Percentiles rank a stretch among this genome's conserved stretches.
Conservation (phyloP, 192 early-diverging fungal species). For the Umbelopsis sp. region DNA sequence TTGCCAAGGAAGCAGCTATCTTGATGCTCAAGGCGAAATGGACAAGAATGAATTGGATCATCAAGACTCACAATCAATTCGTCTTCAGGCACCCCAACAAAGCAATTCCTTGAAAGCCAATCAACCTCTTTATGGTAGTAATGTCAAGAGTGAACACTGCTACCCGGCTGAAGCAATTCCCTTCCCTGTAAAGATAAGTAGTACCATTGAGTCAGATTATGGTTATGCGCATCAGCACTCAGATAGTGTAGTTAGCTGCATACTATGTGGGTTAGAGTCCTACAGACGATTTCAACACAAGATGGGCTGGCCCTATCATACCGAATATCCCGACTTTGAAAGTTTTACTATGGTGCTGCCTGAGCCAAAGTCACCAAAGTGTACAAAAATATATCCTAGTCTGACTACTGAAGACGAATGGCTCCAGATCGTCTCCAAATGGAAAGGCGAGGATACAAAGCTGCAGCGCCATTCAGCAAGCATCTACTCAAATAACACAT, state of each 20-base stretch:
- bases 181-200: not conserved
- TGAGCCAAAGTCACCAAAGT: not conserved
- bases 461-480: too few relatives aligned
- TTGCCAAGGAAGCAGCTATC: not conserved
- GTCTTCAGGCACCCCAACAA: not conserved
- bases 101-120: not conserved
- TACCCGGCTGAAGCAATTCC: not conserved
- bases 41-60: too few relatives aligned
- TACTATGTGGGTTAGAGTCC: constrained; percentile 5
- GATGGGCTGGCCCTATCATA: constrained; percentile 16
- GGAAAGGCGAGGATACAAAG: too few relatives aligned
- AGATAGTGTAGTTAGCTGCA: not conserved
- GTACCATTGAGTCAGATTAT: not conserved
- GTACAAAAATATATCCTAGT: not conserved
- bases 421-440: not conserved
- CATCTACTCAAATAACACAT: too few relatives aligned
- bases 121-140: not conserved
- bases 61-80: not conserved
- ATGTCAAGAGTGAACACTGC: not conserved
- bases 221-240: constrained; percentile 4
- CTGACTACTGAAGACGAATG: not conserved
- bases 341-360: not conserved
- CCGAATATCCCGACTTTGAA: not conserved
- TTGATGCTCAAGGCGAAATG: not conserved
- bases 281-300: not conserved